A percentile compares a stretch with the other conserved stretches of the same genome.
Conservation (phyloP, 495 filamentous ascomycete species). For the Gamarada debralockiae region DNA sequence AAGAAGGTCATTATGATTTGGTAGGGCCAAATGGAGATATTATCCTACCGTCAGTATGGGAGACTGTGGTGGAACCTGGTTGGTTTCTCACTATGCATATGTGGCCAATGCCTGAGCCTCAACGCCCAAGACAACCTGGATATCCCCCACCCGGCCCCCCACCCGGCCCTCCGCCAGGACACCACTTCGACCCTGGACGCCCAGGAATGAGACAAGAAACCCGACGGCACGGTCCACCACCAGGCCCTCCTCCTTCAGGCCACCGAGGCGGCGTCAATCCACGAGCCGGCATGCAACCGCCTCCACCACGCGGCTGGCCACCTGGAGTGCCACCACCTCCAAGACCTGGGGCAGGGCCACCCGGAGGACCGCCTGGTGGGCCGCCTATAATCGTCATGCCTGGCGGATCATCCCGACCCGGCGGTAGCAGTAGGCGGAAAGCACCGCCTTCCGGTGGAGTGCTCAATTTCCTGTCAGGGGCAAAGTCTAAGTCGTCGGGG, state of each 20-base stretch:
- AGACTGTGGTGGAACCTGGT: constrained; percentile 46
- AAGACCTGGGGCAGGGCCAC: background rate
- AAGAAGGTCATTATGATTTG: constrained; percentile 46
- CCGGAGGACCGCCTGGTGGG: background rate
- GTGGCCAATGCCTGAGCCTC: constrained; percentile 66
- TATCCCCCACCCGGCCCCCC: no score
- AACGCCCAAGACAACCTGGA: background rate
- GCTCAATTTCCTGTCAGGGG: constrained; percentile 20
- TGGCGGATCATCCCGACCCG: background rate
- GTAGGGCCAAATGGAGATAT: constrained; percentile 41
- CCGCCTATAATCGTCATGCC: constrained; percentile 16
- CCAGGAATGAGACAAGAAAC: constrained; percentile 6
- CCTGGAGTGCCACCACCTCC: background rate
- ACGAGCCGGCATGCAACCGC: background rate
- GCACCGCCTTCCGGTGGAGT: constrained; percentile 4
- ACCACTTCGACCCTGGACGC: constrained; percentile 2
- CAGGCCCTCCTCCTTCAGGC: constrained; percentile 2
- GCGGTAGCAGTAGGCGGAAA: constrained; percentile 1
- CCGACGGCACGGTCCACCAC: background rate
- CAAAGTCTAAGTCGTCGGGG: constrained; percentile 16
- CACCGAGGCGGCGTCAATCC: constrained; percentile 5
- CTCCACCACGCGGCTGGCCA: background rate
- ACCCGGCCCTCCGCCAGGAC: constrained; percentile 12
- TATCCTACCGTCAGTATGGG: constrained; percentile 48
- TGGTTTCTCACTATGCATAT: constrained; percentile 86